These are phyloP conservation scores for Fomitiporia mediterranea DNA, from an alignment of 1,284 basidiomycete genomes.

Conservation along the genomic window DNA sequence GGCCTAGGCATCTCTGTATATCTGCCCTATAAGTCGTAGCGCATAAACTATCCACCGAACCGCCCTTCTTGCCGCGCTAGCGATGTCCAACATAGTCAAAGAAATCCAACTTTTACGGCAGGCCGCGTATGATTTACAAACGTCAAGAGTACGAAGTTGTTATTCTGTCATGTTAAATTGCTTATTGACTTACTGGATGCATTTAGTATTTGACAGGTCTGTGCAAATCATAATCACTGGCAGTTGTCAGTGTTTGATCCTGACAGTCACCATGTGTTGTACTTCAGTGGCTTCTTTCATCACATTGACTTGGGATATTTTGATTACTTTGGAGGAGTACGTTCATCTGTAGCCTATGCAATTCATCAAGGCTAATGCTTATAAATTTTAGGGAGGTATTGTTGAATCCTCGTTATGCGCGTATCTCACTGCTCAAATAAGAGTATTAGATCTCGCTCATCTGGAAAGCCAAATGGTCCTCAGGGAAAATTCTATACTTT, in stretches of 20 bases:
- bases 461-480: conserved; percentile 10
- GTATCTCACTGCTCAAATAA: too few species aligned
- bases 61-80: background rate
- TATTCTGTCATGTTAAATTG: background rate
- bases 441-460: background rate
- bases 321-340: conserved; percentile 10
- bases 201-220: conserved; percentile 11
- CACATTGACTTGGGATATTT: conserved; percentile 5
- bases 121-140: conserved; percentile 9
- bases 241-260: too few species aligned
- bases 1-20: background rate
- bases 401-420: too few species aligned
- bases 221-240: background rate
- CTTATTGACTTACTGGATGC: background rate
- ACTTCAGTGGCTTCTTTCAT: conserved; percentile 8
- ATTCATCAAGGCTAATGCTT: background rate
- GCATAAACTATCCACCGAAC: background rate
- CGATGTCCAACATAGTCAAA: conserved; percentile 1
- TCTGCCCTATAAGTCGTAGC: too few species aligned
- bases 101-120: conserved; percentile 5
- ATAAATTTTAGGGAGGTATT: background rate
- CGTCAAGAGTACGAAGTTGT: background rate
- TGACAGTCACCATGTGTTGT: background rate
- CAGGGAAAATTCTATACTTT: conserved; percentile 9
- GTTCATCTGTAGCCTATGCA: background rate